These are phyloP conservation scores for Trichoderma semiorbis DNA, from an alignment of 2,329 filamentous ascomycete species.

Conservation along the genomic window DNA sequence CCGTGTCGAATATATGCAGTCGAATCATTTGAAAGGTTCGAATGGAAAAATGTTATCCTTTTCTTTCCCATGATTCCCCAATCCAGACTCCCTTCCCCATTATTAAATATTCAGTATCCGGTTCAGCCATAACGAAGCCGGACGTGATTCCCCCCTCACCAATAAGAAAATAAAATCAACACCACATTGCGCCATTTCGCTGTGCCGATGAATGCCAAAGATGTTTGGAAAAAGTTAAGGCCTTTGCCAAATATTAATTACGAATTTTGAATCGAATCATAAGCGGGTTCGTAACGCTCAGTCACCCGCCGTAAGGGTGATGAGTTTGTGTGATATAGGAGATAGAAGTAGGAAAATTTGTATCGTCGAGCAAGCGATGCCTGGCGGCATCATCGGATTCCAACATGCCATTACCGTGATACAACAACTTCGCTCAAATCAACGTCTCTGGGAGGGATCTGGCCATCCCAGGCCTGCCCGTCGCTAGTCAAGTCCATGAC, in stretches of 20 bases:
- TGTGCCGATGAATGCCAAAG: conserved; percentile 42
- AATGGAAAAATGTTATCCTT: conserved; percentile 15
- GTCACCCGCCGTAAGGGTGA: conserved; percentile 5
- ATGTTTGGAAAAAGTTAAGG: conserved; percentile 31
- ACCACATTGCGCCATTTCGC: conserved; percentile 37
- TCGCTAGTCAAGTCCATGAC: conserved; percentile 37
- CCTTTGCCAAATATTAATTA: conserved; percentile 32
- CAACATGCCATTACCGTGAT: conserved; percentile 29
- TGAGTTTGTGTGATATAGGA: not conserved
- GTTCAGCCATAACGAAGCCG: conserved; percentile 28
- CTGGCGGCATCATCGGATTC: conserved; percentile 20
- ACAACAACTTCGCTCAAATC: conserved; percentile 47
- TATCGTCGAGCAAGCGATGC: not conserved
- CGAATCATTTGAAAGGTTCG: conserved; percentile 19
- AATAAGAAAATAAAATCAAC: conserved; percentile 24
- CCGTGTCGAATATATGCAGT: conserved; percentile 31
- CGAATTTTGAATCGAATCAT: conserved; percentile 27
- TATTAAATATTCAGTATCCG: conserved; percentile 24
- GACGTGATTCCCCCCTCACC: conserved; percentile 25
- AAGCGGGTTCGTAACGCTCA: conserved; percentile 23
- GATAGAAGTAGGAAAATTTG: not conserved
- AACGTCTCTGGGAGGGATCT: conserved; percentile 37
- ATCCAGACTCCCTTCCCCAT: conserved; percentile 26
- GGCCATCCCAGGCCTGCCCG: conserved; percentile 38
- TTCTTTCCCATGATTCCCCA: conserved; percentile 13